Percentiles rank a stretch among this genome's conserved stretches.
These are phyloP conservation scores for Kwoniella heveanensis DNA, from an alignment of 768 basidiomycete genomes.

Conservation along the genomic window DNA sequence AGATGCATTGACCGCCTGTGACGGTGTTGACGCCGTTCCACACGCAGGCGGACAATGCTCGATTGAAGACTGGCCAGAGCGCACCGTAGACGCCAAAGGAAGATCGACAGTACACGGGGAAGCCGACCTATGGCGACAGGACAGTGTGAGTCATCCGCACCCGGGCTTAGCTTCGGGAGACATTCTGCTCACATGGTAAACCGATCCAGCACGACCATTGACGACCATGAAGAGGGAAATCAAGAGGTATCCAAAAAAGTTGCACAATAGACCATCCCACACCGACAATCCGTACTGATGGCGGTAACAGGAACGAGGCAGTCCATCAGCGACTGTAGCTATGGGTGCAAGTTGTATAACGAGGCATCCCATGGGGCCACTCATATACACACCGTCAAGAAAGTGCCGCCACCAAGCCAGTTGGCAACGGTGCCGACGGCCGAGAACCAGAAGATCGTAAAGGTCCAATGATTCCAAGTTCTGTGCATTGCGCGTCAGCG, in stretches of 20 bases:
- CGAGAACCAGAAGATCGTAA: conserved; percentile 40
- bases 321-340: too few relatives aligned
- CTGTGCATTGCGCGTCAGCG: too few relatives aligned
- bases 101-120: conserved; percentile 35
- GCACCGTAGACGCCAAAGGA: conserved; percentile 47
- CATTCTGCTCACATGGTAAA: conserved; percentile 41
- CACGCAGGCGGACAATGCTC: conserved; percentile 34
- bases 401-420: conserved; percentile 36
- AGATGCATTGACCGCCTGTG: conserved; percentile 40
- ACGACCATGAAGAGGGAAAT: conserved; percentile 41
- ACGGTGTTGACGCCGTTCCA: conserved; percentile 37
- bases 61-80: conserved; percentile 38
- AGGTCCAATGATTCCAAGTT: conserved; percentile 41
- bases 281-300: conserved; percentile 19
- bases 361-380: too few relatives aligned
- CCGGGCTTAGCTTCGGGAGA: too few relatives aligned
- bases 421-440: conserved; percentile 39
- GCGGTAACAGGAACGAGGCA: too few relatives aligned
- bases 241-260: conserved; percentile 35
- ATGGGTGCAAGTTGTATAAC: too few relatives aligned
- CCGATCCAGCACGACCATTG: conserved; percentile 37
- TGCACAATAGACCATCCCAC: conserved; percentile 28
- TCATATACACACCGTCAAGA: conserved; percentile 28
- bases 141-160: too few relatives aligned
- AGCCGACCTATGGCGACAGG: conserved; percentile 16